Evolutionary conservation across 164 flowering plant genomes (phyloP), one percentile per base, ranked within the genome.

Genomic region (Buxus sempervirens): DNA sequence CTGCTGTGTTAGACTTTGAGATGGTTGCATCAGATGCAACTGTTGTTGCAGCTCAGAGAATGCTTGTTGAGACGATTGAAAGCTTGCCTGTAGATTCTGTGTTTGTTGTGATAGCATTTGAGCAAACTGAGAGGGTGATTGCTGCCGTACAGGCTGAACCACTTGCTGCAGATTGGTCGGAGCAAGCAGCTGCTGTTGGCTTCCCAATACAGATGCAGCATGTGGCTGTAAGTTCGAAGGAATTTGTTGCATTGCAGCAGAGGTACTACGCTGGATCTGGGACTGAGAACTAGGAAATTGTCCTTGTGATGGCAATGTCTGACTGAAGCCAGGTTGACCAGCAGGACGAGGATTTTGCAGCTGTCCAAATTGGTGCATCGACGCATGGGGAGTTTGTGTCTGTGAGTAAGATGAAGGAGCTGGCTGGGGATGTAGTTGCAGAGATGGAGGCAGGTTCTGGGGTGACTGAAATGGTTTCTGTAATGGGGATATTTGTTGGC

Each of bases 1-100:
- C 73, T 78, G 92, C 36, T 80, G 70, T 2, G 72, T 27, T 62
- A 69, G 65, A 70, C 51, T 79, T 69, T 84, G 96, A 77, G 94
- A 69, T 51, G 96, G 92, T 45, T 72, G 81, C 66, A 75, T 72
- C 49, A 63, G 27, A 70, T 79, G 96, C 76, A 90, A 61, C 64
- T 92, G 97, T 69, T 95, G 99, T 67, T 95, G 99, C 76, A 93
- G 82, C 82, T 95, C 98, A 68, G 96, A 82, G 73, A 92, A 87
- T 27, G 91, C 90, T 70, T 90, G 99, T 75, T 88, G 94, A 36
- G 96, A 89, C 22, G 99, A 90, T 62, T 90, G 98, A 76, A 84
- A 88, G 63, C 84, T 88, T 22, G 96, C 93, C 71, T 89, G 98
- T 48, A 90, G 79, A 73, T 84, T 70, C 69, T 89, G 98, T 14